phyloP scores from a whole-genome alignment of 2,329 filamentous ascomycete species.

The Harringtonia aguacate region DNA sequence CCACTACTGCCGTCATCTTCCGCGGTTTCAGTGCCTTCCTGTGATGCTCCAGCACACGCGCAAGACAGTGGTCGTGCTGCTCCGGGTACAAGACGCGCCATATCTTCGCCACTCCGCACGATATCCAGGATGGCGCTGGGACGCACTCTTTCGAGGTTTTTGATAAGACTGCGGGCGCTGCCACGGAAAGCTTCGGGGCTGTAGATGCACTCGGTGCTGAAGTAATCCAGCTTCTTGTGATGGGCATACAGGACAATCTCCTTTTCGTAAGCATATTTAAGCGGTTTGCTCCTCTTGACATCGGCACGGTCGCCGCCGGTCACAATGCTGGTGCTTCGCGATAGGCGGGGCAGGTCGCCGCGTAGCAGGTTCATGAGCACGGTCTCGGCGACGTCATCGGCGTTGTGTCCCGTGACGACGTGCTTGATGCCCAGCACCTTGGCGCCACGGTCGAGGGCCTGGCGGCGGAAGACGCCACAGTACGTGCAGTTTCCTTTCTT shows the following conservation, averaged over 20 bases:
- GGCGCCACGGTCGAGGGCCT: constrained; percentile 86
- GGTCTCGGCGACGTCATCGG: constrained; percentile 93
- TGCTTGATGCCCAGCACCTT: constrained; percentile 80
- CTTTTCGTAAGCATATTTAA: constrained; percentile 98
- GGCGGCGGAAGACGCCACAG: constrained; percentile 89
- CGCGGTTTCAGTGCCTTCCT: background rate
- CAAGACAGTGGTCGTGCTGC: constrained; percentile 24
- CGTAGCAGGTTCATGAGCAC: constrained; percentile 94
- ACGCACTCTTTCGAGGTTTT: constrained; percentile 85
- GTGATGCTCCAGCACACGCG: constrained; percentile 1
- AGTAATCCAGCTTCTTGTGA: constrained; percentile 94
- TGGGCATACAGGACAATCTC: constrained; percentile 97
- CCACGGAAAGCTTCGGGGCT: constrained; percentile 94
- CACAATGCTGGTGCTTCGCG: constrained; percentile 82
- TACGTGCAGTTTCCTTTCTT: constrained; percentile 99
- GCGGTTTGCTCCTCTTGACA: constrained; percentile 88
- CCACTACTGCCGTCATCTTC: constrained; percentile 1
- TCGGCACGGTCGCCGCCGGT: constrained; percentile 69
- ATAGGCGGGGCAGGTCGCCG: constrained; percentile 78
- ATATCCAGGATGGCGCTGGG: constrained; percentile 94
- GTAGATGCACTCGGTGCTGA: constrained; percentile 97
- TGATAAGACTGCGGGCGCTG: constrained; percentile 83
- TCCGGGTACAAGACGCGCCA: constrained; percentile 74
- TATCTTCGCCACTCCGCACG: constrained; percentile 89
- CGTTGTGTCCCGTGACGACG: constrained; percentile 95